Evolutionary conservation across 1,284 basidiomycete genomes (phyloP).

Genomic region (Ceratorhiza oryzae-sativae): DNA sequence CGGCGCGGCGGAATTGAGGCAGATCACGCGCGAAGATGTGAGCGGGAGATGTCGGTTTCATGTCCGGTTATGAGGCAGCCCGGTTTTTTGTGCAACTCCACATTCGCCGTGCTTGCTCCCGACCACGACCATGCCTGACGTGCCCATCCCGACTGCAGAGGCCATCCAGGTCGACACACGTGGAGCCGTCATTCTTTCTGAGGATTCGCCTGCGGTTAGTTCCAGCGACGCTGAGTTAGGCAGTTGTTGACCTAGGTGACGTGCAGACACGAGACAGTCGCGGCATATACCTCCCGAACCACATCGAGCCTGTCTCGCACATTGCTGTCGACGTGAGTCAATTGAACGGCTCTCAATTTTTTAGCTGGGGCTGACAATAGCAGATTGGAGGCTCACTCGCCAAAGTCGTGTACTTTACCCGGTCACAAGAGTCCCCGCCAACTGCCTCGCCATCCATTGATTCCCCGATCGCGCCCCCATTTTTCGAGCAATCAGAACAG

Average conservation of each 20-base stretch:
- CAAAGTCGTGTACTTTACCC: conserved; percentile 98
- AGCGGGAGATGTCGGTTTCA: conserved; percentile 28
- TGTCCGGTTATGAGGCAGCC: conserved; percentile 1
- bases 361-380: neutral
- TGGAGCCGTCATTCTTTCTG: conserved; percentile 87
- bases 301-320: conserved; percentile 96
- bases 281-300: conserved; percentile 94
- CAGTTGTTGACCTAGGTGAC: neutral
- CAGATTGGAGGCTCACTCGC: conserved; percentile 97
- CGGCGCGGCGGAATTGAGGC: conserved; percentile 9
- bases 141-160: conserved; percentile 66
- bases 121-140: conserved; percentile 35
- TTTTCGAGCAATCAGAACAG: conserved; percentile 49
- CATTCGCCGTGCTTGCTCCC: neutral
- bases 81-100: neutral
- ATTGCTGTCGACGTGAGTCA: conserved; percentile 94
- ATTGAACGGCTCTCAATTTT: too few species aligned
- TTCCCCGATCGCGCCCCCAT: conserved; percentile 62
- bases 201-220: conserved; percentile 90
- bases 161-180: conserved; percentile 86
- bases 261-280: conserved; percentile 86
- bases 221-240: neutral
- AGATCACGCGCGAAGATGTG: conserved; percentile 26
- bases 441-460: conserved; percentile 65
- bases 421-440: conserved; percentile 76